phyloP scores from a whole-genome alignment of 306 rosid species.

The Prunus mongolica region DNA sequence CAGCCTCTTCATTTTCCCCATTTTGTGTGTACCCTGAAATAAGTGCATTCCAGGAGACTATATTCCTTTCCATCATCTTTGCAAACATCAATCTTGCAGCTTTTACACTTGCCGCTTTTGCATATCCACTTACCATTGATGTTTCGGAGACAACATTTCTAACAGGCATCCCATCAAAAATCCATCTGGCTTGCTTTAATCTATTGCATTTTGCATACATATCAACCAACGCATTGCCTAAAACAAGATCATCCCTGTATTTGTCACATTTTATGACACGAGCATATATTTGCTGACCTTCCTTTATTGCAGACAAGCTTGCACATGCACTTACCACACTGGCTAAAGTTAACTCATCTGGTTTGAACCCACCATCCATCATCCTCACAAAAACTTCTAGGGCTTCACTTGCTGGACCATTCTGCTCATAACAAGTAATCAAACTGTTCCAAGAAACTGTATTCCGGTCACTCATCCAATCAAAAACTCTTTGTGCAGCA shows the following conservation, averaged over 20 bases:
- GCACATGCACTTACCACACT: slow-evolving; percentile 25
- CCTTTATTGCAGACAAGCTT: slow-evolving; percentile 13
- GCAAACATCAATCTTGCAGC: slow-evolving; percentile 23
- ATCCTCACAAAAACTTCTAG: slow-evolving; percentile 18
- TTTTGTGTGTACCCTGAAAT: slow-evolving; percentile 29
- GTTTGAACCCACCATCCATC: slow-evolving; percentile 23
- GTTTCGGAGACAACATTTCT: slow-evolving; percentile 32
- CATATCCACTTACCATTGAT: slow-evolving; percentile 36
- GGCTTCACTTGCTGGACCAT: slow-evolving; percentile 26
- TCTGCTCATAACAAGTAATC: slow-evolving; percentile 33
- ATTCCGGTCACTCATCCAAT: slow-evolving; percentile 26
- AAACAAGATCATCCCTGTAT: slow-evolving; percentile 18
- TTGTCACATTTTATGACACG: slow-evolving; percentile 19
- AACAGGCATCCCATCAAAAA: slow-evolving; percentile 25
- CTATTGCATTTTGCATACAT: slow-evolving; percentile 34
- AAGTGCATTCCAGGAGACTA: slow-evolving; percentile 34
- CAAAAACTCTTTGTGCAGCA: slow-evolving; percentile 14
- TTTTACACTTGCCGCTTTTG: slow-evolving; percentile 20
- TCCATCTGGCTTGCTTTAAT: slow-evolving; percentile 20
- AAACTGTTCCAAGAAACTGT: slow-evolving; percentile 29
- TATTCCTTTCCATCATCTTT: slow-evolving; percentile 29
- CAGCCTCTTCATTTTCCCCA: slow-evolving; percentile 29
- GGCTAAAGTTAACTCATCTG: slow-evolving; percentile 25
- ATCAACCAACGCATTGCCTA: slow-evolving; percentile 31
- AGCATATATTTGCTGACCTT: slow-evolving; percentile 27